Conservation (phyloP, 805 yeast species). For the Schwanniomyces sp. region DNA sequence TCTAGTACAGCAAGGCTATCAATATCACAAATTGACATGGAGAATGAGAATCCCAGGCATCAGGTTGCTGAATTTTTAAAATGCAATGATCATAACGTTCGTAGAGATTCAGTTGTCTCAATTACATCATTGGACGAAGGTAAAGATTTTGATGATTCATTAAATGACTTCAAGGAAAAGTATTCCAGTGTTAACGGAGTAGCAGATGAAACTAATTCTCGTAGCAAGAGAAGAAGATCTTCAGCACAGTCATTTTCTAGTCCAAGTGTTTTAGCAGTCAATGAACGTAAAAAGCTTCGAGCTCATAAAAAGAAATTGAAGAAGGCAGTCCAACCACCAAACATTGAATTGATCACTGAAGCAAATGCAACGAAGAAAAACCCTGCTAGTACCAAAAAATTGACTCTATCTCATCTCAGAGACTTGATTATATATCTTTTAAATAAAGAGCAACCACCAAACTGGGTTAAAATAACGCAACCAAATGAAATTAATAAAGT, state of each 20-base stretch:
- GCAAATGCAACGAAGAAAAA: slow-evolving; percentile 3
- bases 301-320: slow-evolving; percentile 31
- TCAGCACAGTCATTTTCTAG: slow-evolving; percentile 25
- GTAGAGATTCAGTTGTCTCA: slow-evolving; percentile 24
- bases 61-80: slow-evolving; percentile 15
- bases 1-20: slow-evolving; percentile 28
- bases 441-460: slow-evolving; percentile 18
- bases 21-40: slow-evolving; percentile 20
- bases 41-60: slow-evolving; percentile 13
- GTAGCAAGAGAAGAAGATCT: slow-evolving; percentile 39
- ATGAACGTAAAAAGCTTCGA: slow-evolving; percentile 9
- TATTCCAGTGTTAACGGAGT: not conserved
- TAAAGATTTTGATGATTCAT: slow-evolving; percentile 10
- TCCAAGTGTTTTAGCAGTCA: slow-evolving; percentile 7
- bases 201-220: not conserved
- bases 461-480: slow-evolving; percentile 52
- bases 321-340: slow-evolving; percentile 26
- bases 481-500: slow-evolving; percentile 50
- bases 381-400: slow-evolving; percentile 5
- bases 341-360: slow-evolving; percentile 9
- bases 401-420: slow-evolving; percentile 17
- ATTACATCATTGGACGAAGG: slow-evolving; percentile 22
- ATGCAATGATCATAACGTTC: slow-evolving; percentile 1
- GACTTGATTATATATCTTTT: slow-evolving; percentile 16
- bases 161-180: slow-evolving; percentile 1